These are phyloP conservation scores for Daldinia sp. DNA, from an alignment of 2,329 filamentous ascomycete species.

Conservation along the genomic window DNA sequence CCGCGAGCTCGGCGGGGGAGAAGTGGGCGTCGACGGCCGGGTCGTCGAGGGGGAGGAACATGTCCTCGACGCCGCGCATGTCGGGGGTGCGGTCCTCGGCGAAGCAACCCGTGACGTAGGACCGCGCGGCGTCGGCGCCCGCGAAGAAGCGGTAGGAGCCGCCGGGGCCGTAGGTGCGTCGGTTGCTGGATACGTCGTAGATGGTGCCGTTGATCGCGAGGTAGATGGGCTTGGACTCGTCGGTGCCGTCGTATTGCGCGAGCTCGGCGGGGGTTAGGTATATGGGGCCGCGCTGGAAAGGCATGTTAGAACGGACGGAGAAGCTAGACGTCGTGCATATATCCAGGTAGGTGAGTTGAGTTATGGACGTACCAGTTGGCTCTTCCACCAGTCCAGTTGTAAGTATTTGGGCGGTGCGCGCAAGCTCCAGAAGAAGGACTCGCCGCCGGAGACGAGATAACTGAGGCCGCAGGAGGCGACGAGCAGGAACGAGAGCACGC, in stretches of 20 bases:
- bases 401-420: slow-evolving; percentile 71
- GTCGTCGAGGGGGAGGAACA: slow-evolving; percentile 78
- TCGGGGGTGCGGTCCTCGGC: slow-evolving; percentile 85
- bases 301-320: not conserved
- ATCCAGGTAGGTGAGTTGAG: not conserved
- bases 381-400: slow-evolving; percentile 67
- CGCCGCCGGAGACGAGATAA: slow-evolving; percentile 79
- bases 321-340: too few species aligned
- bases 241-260: slow-evolving; percentile 78
- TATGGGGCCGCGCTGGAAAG: slow-evolving; percentile 68
- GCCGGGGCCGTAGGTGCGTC: slow-evolving; percentile 81
- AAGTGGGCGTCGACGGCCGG: slow-evolving; percentile 70
- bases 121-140: slow-evolving; percentile 86
- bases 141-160: slow-evolving; percentile 90
- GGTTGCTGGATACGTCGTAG: slow-evolving; percentile 81
- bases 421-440: slow-evolving; percentile 76
- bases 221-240: slow-evolving; percentile 83
- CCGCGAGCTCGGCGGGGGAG: slow-evolving; percentile 65
- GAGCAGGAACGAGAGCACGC: slow-evolving; percentile 75
- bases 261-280: slow-evolving; percentile 82
- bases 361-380: slow-evolving; percentile 66
- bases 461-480: slow-evolving; percentile 76
- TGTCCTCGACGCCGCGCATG: slow-evolving; percentile 86
- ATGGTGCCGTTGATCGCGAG: slow-evolving; percentile 89
- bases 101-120: slow-evolving; percentile 95